Evolutionary conservation across 352 stramenopile species (phyloP).

Genomic region (Globisporangium barbulae): DNA sequence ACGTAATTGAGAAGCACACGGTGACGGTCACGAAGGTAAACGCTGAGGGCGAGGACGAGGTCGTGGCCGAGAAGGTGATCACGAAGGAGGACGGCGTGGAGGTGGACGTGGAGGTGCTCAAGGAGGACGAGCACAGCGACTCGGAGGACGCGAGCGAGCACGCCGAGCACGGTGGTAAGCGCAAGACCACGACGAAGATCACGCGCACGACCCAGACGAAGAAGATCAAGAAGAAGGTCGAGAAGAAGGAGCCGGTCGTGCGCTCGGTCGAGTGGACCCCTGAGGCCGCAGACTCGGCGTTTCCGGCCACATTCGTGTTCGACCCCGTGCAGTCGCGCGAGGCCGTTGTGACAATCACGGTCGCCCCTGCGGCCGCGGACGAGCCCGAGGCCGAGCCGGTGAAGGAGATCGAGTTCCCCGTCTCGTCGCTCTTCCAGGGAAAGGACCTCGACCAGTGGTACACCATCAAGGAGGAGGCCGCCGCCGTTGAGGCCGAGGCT

Average conservation of each 20-base stretch:
- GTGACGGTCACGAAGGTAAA: constrained; percentile 46
- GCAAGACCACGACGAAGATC: constrained; percentile 62
- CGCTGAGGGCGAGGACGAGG: constrained; percentile 21
- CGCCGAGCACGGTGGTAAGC: constrained; percentile 24
- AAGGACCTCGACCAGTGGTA: constrained; percentile 70
- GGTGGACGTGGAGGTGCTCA: constrained; percentile 27
- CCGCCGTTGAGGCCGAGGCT: background rate
- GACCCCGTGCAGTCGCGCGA: constrained; percentile 82
- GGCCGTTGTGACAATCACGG: constrained; percentile 68
- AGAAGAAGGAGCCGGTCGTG: constrained; percentile 38
- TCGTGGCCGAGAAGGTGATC: constrained; percentile 21
- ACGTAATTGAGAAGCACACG: constrained; percentile 55
- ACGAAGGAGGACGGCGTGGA: constrained; percentile 36
- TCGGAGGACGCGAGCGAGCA: constrained; percentile 8
- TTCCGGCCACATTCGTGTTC: constrained; percentile 76
- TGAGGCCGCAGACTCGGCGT: constrained; percentile 21
- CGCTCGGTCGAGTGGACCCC: constrained; percentile 30
- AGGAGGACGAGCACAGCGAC: constrained; percentile 31
- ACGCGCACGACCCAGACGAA: constrained; percentile 51
- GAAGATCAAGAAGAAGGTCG: constrained; percentile 54
- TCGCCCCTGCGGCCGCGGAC: constrained; percentile 28
- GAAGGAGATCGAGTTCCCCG: constrained; percentile 77
- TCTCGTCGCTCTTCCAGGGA: constrained; percentile 70
- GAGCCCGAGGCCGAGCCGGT: constrained; percentile 56
- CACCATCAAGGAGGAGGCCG: constrained; percentile 39